These are phyloP conservation scores for Tuber aestivum DNA, from an alignment of 495 filamentous ascomycete genomes.

Conservation along the genomic window DNA sequence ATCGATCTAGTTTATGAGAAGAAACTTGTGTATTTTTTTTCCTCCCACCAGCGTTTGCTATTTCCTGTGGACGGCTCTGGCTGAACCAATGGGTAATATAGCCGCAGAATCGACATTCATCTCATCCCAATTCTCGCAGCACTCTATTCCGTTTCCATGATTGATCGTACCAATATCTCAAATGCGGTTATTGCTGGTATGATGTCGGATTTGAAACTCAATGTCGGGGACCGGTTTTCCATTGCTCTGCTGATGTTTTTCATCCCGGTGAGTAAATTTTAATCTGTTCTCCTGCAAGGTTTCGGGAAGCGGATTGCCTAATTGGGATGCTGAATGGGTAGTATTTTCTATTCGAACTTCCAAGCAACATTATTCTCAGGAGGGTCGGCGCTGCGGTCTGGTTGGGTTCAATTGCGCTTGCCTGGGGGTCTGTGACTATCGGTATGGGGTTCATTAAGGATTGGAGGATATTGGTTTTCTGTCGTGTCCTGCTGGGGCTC, in stretches of 20 bases:
- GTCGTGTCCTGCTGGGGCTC: slow-evolving; percentile 62
- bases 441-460: slow-evolving; percentile 65
- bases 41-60: not conserved
- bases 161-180: slow-evolving; percentile 46
- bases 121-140: slow-evolving; percentile 38
- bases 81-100: not conserved
- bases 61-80: slow-evolving; percentile 9
- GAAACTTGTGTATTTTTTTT: slow-evolving; percentile 34
- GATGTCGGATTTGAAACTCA: slow-evolving; percentile 46
- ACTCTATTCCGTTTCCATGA: slow-evolving; percentile 35
- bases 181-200: slow-evolving; percentile 57
- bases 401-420: slow-evolving; percentile 61
- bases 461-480: slow-evolving; percentile 57
- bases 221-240: slow-evolving; percentile 33
- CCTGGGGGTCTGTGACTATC: slow-evolving; percentile 60
- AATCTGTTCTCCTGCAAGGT: not conserved
- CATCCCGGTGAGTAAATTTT: slow-evolving; percentile 31
- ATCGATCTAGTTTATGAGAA: slow-evolving; percentile 36
- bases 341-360: slow-evolving; percentile 57
- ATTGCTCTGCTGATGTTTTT: slow-evolving; percentile 46
- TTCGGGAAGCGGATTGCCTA: not conserved
- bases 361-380: slow-evolving; percentile 66
- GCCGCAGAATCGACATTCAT: slow-evolving; percentile 35
- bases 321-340: not conserved
- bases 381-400: slow-evolving; percentile 58